Evolutionary conservation across 257 asterid genomes (phyloP).

Genomic region (Solanum paucissectum): DNA sequence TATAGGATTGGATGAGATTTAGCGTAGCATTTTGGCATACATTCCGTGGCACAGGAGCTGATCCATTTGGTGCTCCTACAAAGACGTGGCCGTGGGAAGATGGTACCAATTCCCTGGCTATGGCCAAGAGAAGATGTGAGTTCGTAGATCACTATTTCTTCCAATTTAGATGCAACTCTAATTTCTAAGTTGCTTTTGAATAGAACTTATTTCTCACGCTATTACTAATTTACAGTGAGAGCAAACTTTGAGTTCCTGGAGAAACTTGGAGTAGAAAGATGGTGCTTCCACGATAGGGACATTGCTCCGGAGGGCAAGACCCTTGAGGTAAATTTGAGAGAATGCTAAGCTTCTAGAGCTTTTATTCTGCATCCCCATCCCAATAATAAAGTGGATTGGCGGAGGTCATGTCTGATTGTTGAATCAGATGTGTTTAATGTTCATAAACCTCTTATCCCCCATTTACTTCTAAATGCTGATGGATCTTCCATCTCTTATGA

Average conservation of each 20-base stretch:
- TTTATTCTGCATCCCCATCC: not conserved
- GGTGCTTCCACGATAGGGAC: slow-evolving; percentile 98
- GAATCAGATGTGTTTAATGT: not conserved
- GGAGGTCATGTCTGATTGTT: not conserved
- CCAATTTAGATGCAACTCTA: not conserved
- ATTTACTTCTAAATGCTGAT: not conserved
- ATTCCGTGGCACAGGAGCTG: slow-evolving; percentile 94
- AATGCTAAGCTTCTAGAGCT: not conserved
- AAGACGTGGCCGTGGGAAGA: slow-evolving; percentile 99
- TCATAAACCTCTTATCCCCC: not conserved
- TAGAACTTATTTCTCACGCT: not conserved
- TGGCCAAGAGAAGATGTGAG: slow-evolving; percentile 95
- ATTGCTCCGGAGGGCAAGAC: slow-evolving; percentile 96
- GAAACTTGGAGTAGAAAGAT: slow-evolving; percentile 79
- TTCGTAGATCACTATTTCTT: not conserved
- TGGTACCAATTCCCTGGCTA: slow-evolving; percentile 83
- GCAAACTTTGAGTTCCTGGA: slow-evolving; percentile 90
- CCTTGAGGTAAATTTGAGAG: slow-evolving; percentile 43
- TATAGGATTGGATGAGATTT: slow-evolving; percentile 91
- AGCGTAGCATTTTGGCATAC: slow-evolving; percentile 99
- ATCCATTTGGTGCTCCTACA: slow-evolving; percentile 93
- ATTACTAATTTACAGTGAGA: slow-evolving; percentile 58
- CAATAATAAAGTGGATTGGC: not conserved
- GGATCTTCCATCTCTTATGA: not conserved
- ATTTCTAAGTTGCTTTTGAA: not conserved